phyloP scores from a whole-genome alignment of 2,329 filamentous ascomycete species.

The Gnomoniopsis smithogilvyi region DNA sequence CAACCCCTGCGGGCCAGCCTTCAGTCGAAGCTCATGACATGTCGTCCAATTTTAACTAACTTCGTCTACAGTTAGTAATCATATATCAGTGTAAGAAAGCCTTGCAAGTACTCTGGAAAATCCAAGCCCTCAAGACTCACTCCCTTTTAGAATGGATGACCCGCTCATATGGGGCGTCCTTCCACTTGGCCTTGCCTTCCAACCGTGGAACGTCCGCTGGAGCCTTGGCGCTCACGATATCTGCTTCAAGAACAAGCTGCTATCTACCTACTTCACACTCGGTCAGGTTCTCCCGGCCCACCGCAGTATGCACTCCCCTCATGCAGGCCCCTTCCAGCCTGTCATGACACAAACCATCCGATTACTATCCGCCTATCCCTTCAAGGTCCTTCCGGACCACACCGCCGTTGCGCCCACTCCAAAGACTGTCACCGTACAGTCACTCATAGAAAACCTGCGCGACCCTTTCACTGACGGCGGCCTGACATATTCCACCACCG shows the following conservation, averaged over 20 bases:
- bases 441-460: constrained; percentile 28
- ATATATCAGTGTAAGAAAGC: constrained; percentile 77
- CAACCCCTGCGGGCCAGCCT: no score
- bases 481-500: constrained; percentile 62
- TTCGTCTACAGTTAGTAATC: constrained; percentile 68
- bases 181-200: constrained; percentile 69
- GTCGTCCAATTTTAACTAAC: constrained; percentile 14
- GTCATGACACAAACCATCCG: constrained; percentile 83
- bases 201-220: constrained; percentile 78
- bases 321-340: constrained; percentile 86
- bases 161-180: constrained; percentile 90
- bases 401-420: constrained; percentile 7
- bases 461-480: constrained; percentile 47
- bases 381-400: constrained; percentile 27
- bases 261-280: constrained; percentile 77
- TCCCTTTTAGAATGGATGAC: constrained; percentile 74
- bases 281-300: constrained; percentile 92
- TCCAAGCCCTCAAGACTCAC: neutral
- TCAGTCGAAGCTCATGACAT: neutral
- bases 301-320: constrained; percentile 70
- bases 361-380: constrained; percentile 65
- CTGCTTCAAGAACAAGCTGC: constrained; percentile 79
- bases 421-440: constrained; percentile 16
- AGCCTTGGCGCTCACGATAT: constrained; percentile 91
- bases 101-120: neutral